Base-by-base conservation (phyloP, 371 early-diverging fungal species). In the Syncephalastrum monosporum region DNA sequence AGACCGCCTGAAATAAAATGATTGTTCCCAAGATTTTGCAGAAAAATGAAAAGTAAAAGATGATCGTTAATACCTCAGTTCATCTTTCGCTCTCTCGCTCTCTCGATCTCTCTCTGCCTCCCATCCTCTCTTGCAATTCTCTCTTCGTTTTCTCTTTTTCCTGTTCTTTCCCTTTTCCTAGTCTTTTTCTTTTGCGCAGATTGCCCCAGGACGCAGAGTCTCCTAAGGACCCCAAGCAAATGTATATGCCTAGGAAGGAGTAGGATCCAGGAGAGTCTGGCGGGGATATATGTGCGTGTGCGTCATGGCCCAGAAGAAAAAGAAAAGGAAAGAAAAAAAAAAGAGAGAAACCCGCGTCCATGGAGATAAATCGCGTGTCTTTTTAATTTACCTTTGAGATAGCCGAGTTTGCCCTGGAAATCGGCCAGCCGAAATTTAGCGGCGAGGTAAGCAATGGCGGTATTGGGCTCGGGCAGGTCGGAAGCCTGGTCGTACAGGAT, bases 401-500 rank as follows among this genome's bases (percentile, higher is more conserved):
- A 84, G 15, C 74, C 70, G 38, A 86, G 49, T 14, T 67, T 66
- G 15, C 81, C 81, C 24, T 64, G 61, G 51, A 63, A 74, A 25
- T 65, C 67, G 47, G 69, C 62, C 53, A 61, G 60, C 27, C 53
- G 44, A 43, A 74, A 59, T 59, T 74, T 74, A n/a, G 60, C 51
- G 42, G 67, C 68, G 3, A 86, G 61, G 47, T 71, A 77, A 41
- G 71, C 62, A 42, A 72, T 65, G 0, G 83, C 77, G 33, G 71
- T 63, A 23, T 75, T 75, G 50, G 75, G 74, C 24, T 65, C 69
- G 10, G 82, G 64, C 14, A 50, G 25, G 8, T 68, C 50, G 0
- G 81, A 78, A 15, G 66, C 55, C 38, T 79, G 82, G 59, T 85
- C 87, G 59, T 83, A 83, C 24, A 86, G 55, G 13, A 86, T 71